Conservation (phyloP, 441 rosid genomes). For the Brassica balearica region DNA sequence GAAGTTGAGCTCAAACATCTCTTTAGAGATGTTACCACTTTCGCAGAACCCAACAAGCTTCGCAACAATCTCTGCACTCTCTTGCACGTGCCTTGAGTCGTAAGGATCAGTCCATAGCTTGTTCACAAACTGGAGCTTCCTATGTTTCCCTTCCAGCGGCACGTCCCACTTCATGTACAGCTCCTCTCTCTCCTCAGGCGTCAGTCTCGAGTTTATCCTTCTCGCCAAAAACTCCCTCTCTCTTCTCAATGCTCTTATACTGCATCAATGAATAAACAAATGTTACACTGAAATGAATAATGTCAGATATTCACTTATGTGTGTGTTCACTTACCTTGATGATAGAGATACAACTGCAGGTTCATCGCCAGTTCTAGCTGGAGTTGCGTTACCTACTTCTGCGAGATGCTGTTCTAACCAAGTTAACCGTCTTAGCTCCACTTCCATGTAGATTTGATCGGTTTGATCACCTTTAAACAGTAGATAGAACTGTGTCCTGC, state of each 20-base stretch:
- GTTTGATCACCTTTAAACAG: constrained; percentile 94
- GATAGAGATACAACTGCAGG: constrained; percentile 67
- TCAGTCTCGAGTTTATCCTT: constrained; percentile 71
- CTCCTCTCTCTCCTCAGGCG: constrained; percentile 78
- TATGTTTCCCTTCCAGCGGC: constrained; percentile 93
- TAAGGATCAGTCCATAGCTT: constrained; percentile 97
- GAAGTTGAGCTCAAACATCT: constrained; percentile 98
- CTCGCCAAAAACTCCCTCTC: constrained; percentile 94
- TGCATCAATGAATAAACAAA: constrained; percentile 31
- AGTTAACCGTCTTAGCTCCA: constrained; percentile 91
- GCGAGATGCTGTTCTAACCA: constrained; percentile 96
- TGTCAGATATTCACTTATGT: not conserved
- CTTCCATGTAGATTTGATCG: constrained; percentile 98
- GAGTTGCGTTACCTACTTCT: constrained; percentile 91
- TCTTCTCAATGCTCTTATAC: constrained; percentile 80
- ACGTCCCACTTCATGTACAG: constrained; percentile 90
- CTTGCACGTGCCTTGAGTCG: constrained; percentile 77
- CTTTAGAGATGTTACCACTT: constrained; percentile 86
- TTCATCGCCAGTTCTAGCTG: constrained; percentile 64
- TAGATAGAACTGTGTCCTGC: constrained; percentile 92
- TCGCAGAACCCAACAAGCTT: constrained; percentile 94
- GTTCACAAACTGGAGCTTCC: constrained; percentile 88
- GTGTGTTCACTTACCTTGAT: constrained; percentile 48
- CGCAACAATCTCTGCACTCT: constrained; percentile 96
- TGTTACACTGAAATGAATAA: not conserved